phyloP scores from a whole-genome alignment of 2,329 filamentous ascomycete species.

The Talaromyces atroroseus region DNA sequence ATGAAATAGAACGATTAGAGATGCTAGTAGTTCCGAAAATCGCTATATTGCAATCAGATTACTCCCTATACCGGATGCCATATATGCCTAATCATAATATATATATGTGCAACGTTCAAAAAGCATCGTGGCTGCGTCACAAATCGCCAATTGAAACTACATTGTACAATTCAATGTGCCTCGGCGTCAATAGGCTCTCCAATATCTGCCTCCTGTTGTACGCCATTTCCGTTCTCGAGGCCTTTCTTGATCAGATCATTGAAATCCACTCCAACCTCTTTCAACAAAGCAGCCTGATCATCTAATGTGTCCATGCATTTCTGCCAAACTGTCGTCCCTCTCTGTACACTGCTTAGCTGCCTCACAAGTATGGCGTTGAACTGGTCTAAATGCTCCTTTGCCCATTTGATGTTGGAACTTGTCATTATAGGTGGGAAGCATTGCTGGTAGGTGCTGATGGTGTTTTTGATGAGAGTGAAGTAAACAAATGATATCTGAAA shows the following conservation, averaged over 20 bases:
- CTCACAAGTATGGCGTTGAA: slow-evolving; percentile 79
- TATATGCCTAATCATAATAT: background rate
- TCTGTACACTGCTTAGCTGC: slow-evolving; percentile 81
- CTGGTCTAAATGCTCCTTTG: slow-evolving; percentile 86
- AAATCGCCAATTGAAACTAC: background rate
- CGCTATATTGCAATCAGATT: background rate
- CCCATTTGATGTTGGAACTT: slow-evolving; percentile 95
- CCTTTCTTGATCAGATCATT: slow-evolving; percentile 67
- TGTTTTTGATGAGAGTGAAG: slow-evolving; percentile 91
- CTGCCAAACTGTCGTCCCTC: slow-evolving; percentile 68
- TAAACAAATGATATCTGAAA: slow-evolving; percentile 94
- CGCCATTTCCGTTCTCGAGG: slow-evolving; percentile 15
- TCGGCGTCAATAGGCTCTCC: slow-evolving; percentile 14
- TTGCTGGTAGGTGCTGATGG: slow-evolving; percentile 76
- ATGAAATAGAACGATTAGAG: too few relatives aligned
- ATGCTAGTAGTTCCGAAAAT: background rate
- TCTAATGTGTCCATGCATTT: slow-evolving; percentile 77
- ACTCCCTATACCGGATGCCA: background rate
- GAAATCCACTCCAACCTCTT: slow-evolving; percentile 87
- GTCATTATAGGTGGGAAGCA: slow-evolving; percentile 84
- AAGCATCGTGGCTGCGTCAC: background rate
- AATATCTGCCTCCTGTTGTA: slow-evolving; percentile 1
- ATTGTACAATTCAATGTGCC: background rate
- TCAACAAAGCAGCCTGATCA: slow-evolving; percentile 72
- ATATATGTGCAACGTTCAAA: background rate